A percentile compares a stretch with the other conserved stretches of the same genome.
Evolutionary conservation across 1,139 yeast species (phyloP).

Genomic region (Yamadazyma siamensis): DNA sequence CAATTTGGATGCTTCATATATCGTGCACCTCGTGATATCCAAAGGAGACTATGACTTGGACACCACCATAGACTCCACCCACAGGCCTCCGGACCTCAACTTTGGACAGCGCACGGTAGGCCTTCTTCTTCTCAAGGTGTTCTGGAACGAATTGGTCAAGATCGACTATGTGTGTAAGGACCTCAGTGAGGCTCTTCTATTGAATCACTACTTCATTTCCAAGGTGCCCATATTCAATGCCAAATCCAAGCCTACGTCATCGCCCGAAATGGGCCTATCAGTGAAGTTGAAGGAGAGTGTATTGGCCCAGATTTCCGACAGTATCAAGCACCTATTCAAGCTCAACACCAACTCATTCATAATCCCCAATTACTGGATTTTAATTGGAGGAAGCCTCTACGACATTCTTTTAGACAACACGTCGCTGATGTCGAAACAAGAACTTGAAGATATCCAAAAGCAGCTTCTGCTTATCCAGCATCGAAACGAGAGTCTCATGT

Average conservation of each 20-base stretch:
- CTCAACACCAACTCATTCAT: conserved; percentile 67
- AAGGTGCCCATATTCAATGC: conserved; percentile 11
- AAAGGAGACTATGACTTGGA: conserved; percentile 12
- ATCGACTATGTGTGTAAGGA: conserved; percentile 59
- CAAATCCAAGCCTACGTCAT: conserved; percentile 3
- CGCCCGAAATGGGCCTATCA: conserved; percentile 7
- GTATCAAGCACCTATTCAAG: conserved; percentile 50
- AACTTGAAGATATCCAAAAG: conserved; percentile 37
- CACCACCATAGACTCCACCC: conserved; percentile 6
- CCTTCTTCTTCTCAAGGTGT: conserved; percentile 57
- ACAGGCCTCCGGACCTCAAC: conserved; percentile 23
- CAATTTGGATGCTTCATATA: conserved; percentile 33
- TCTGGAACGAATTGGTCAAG: conserved; percentile 66
- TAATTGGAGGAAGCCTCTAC: conserved; percentile 44
- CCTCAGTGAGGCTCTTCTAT: conserved; percentile 51
- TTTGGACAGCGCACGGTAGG: conserved; percentile 40
- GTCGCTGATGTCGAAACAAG: conserved; percentile 11
- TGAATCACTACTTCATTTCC: conserved; percentile 35
- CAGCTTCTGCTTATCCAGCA: conserved; percentile 62
- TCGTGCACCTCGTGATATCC: conserved; percentile 17
- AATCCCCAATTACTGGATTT: conserved; percentile 72
- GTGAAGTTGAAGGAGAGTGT: conserved; percentile 20
- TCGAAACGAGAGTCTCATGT: conserved; percentile 69
- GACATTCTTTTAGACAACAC: conserved; percentile 38
- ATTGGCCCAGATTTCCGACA: conserved; percentile 24